Conservation (phyloP, 169 alveolate species). For the Ichthyophthirius multifiliis region DNA sequence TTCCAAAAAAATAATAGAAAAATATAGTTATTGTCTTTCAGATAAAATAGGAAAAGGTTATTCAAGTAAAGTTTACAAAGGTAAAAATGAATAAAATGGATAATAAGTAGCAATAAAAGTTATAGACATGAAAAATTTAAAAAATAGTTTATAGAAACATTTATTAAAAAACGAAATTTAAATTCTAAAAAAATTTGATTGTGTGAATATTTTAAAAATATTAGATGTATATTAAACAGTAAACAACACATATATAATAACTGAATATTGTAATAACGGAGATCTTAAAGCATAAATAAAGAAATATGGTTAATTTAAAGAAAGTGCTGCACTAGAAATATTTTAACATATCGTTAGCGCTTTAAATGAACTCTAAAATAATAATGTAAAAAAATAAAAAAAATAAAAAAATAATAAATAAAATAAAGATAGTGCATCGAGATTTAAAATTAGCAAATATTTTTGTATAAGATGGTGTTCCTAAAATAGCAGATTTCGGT, state of each 20-base stretch:
- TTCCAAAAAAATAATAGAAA: conserved; percentile 34
- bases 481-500: conserved; percentile 45
- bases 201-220: conserved; percentile 8
- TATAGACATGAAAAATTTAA: conserved; percentile 40
- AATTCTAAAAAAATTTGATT: conserved; percentile 15
- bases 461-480: conserved; percentile 25
- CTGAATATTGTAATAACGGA: conserved; percentile 40
- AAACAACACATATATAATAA: conserved; percentile 36
- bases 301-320: conserved; percentile 27
- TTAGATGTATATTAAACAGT: conserved; percentile 32
- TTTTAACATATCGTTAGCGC: conserved; percentile 24
- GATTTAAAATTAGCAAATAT: conserved; percentile 38
- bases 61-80: conserved; percentile 38
- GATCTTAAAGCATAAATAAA: conserved; percentile 26
- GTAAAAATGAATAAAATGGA: conserved; percentile 32
- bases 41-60: conserved; percentile 41
- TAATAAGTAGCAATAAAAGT: conserved; percentile 44
- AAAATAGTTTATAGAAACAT: conserved; percentile 18
- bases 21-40: conserved; percentile 24
- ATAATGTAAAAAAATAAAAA: not conserved
- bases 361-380: conserved; percentile 23
- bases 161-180: conserved; percentile 21
- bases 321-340: conserved; percentile 25
- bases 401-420: not conserved
- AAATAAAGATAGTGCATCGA: conserved; percentile 31